phyloP scores from a whole-genome alignment of 2,329 filamentous ascomycete species.

The Fusarium staphyleae region DNA sequence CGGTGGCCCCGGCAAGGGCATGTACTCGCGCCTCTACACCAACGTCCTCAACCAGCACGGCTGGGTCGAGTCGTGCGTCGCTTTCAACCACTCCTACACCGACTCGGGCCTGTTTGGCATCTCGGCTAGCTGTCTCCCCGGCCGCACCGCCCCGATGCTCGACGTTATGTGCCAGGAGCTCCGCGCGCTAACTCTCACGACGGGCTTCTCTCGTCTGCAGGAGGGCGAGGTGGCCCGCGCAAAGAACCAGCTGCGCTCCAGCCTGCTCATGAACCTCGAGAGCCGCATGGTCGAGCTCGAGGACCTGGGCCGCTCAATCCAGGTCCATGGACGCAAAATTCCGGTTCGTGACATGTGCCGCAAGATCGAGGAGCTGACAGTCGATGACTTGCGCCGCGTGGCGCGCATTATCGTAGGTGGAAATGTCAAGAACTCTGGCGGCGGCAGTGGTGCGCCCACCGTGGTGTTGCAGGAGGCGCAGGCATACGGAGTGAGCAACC shows the following conservation, averaged over 20 bases:
- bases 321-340: constrained; percentile 94
- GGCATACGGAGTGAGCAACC: constrained; percentile 71
- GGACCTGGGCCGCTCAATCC: constrained; percentile 91
- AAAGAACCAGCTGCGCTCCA: constrained; percentile 94
- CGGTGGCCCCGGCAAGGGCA: constrained; percentile 95
- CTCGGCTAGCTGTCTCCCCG: constrained; percentile 82
- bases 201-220: constrained; percentile 75
- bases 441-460: constrained; percentile 86
- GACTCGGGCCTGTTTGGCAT: constrained; percentile 97
- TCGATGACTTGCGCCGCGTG: constrained; percentile 81
- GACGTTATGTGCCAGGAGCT: constrained; percentile 95
- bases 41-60: constrained; percentile 97
- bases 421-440: constrained; percentile 74
- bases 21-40: constrained; percentile 98
- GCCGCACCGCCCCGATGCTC: constrained; percentile 81
- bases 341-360: constrained; percentile 92
- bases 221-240: constrained; percentile 84
- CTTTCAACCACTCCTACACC: constrained; percentile 97
- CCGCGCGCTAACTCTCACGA: constrained; percentile 76
- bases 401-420: constrained; percentile 81
- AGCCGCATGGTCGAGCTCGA: constrained; percentile 97
- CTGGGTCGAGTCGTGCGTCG: constrained; percentile 95
- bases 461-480: constrained; percentile 94
- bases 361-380: constrained; percentile 82
- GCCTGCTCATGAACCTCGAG: constrained; percentile 96